phyloP scores from a whole-genome alignment of 352 stramenopile species.

The Nannochloropsis limnetica region DNA sequence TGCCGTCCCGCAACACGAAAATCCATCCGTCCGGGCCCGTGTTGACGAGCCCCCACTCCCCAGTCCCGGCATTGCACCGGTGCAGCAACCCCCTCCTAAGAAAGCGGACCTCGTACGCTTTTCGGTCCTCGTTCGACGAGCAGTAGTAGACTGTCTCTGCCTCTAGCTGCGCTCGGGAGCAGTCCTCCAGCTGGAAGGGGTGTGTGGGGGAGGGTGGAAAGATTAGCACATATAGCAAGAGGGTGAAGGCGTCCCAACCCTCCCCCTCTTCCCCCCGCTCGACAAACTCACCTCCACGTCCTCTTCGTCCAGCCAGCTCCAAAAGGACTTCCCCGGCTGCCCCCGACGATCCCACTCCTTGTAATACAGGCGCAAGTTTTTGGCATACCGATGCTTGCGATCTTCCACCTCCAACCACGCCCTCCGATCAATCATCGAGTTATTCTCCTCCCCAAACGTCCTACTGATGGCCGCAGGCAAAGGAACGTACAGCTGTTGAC shows the following conservation, averaged over 20 bases:
- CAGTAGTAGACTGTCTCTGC: conserved; percentile 87
- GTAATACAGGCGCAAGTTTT: conserved; percentile 90
- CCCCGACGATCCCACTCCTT: conserved; percentile 81
- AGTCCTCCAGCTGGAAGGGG: conserved; percentile 67
- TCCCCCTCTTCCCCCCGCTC: not conserved
- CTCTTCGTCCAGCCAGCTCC: conserved; percentile 74
- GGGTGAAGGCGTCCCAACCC: not conserved
- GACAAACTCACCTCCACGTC: conserved; percentile 35
- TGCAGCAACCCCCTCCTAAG: conserved; percentile 58
- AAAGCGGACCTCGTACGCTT: conserved; percentile 74
- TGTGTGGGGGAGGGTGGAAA: not conserved
- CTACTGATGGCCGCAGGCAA: conserved; percentile 16
- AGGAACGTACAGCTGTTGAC: not conserved
- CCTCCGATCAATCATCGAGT: conserved; percentile 41
- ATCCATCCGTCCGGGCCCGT: conserved; percentile 88
- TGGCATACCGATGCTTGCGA: conserved; percentile 72
- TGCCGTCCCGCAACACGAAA: conserved; percentile 85
- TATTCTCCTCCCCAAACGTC: conserved; percentile 38
- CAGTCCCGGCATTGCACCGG: conserved; percentile 49
- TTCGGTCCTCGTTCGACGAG: conserved; percentile 69
- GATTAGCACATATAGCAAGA: not conserved
- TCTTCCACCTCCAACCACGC: conserved; percentile 47
- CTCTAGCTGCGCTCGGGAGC: conserved; percentile 78
- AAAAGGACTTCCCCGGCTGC: conserved; percentile 61
- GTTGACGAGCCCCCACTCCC: conserved; percentile 67